These are phyloP conservation scores for Gamarada debralockiae DNA, from an alignment of 495 filamentous ascomycete genomes.

Conservation along the genomic window DNA sequence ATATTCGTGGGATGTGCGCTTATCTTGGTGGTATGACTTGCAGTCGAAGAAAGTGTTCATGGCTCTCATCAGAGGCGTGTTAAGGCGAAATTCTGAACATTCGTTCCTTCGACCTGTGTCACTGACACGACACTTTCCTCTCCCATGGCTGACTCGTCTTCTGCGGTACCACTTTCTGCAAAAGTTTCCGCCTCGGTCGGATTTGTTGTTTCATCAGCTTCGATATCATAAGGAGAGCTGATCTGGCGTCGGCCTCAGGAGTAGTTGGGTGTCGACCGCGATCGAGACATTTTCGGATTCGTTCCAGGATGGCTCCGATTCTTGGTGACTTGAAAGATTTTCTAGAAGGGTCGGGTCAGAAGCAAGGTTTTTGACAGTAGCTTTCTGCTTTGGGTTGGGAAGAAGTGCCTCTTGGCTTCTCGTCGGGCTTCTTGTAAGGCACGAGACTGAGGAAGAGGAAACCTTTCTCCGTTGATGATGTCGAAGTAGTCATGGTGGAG, in stretches of 20 bases:
- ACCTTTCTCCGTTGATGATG: too few relatives aligned
- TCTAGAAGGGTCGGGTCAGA: too few relatives aligned
- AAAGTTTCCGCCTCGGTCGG: slow-evolving; percentile 28
- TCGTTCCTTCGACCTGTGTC: slow-evolving; percentile 5
- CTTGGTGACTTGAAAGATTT: too few relatives aligned
- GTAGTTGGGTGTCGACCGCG: slow-evolving; percentile 25
- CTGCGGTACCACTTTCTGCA: neutral
- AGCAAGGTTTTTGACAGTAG: too few relatives aligned
- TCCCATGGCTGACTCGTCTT: slow-evolving; percentile 17
- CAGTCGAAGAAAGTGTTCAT: slow-evolving; percentile 15
- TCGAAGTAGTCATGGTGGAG: too few relatives aligned
- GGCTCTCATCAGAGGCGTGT: slow-evolving; percentile 8
- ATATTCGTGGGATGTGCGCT: slow-evolving; percentile 16
- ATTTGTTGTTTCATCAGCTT: slow-evolving; percentile 29
- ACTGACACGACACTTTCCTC: slow-evolving; percentile 23
- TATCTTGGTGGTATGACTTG: neutral
- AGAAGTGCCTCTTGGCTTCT: too few relatives aligned
- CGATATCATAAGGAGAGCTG: slow-evolving; percentile 27
- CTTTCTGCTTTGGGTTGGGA: too few relatives aligned
- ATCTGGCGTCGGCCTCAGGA: slow-evolving; percentile 26
- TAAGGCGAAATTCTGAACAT: slow-evolving; percentile 10
- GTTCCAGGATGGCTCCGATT: slow-evolving; percentile 18
- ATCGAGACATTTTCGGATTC: slow-evolving; percentile 31
- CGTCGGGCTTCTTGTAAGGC: too few relatives aligned
- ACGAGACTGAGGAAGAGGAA: too few relatives aligned